These are phyloP conservation scores for Pleurotus ostreatus DNA, from an alignment of 768 basidiomycete species.

Conservation along the genomic window DNA sequence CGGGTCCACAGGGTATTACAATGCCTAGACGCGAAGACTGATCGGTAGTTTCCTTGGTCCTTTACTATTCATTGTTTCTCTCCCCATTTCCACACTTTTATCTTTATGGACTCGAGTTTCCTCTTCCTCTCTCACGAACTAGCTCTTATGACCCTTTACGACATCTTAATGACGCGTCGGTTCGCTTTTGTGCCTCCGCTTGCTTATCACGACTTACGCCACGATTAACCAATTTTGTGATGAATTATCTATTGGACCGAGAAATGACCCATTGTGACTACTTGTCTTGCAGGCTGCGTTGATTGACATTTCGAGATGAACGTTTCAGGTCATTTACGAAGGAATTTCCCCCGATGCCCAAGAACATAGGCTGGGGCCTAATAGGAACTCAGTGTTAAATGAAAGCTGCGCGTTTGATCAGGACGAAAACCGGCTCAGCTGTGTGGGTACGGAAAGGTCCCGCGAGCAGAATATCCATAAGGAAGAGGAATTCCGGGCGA, in stretches of 20 bases:
- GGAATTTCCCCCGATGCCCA: not conserved
- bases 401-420: constrained; percentile 8
- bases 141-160: constrained; percentile 8
- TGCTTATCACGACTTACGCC: constrained; percentile 5
- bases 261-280: not conserved
- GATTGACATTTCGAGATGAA: constrained; percentile 8
- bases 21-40: constrained; percentile 13
- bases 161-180: constrained; percentile 9
- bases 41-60: constrained; percentile 23
- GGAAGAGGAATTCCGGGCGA: not conserved
- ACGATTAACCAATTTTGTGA: constrained; percentile 6
- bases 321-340: not conserved
- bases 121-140: constrained; percentile 6
- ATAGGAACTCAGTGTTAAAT: not conserved
- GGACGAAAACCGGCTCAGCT: constrained; percentile 1
- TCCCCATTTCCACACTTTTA: constrained; percentile 4
- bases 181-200: not conserved
- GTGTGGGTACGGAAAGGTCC: constrained; percentile 3
- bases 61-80: constrained; percentile 17
- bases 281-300: not conserved
- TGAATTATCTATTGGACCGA: constrained; percentile 5
- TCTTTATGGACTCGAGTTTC: constrained; percentile 2
- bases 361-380: not conserved
- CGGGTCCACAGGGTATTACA: constrained; percentile 39
- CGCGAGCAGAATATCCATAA: not conserved